A percentile compares a stretch with the other conserved stretches of the same genome.
phyloP scores from a whole-genome alignment of 768 basidiomycete genomes.

The Terana coerulea region DNA sequence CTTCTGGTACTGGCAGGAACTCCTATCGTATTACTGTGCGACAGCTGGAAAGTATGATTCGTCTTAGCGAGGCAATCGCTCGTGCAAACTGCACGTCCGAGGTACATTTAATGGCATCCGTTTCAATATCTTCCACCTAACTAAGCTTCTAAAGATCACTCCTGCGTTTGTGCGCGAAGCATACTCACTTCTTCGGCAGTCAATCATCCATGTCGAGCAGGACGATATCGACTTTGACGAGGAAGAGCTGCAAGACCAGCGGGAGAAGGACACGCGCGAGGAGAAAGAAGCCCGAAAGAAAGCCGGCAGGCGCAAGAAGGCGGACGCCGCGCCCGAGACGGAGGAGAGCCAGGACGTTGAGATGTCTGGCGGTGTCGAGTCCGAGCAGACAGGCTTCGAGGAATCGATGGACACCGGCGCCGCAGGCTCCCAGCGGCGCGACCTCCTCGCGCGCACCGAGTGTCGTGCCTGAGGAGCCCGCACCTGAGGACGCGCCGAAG shows the following conservation, averaged over 20 bases:
- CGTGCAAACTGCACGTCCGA: constrained; percentile 95
- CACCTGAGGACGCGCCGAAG: constrained; percentile 41
- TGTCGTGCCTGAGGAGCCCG: constrained; percentile 11
- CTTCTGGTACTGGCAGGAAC: constrained; percentile 81
- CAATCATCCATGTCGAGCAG: constrained; percentile 99
- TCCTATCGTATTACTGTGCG: constrained; percentile 98
- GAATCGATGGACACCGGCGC: constrained; percentile 26
- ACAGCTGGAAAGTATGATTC: constrained; percentile 98
- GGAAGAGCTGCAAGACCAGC: constrained; percentile 67
- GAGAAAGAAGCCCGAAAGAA: constrained; percentile 21
- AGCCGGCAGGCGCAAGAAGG: constrained; percentile 13
- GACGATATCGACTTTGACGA: constrained; percentile 98
- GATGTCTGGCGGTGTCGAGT: constrained; percentile 56
- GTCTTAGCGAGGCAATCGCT: constrained; percentile 95
- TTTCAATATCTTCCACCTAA: background rate
- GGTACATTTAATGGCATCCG: constrained; percentile 36
- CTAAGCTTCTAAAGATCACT: constrained; percentile 65
- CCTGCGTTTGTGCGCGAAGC: constrained; percentile 96
- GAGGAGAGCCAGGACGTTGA: constrained; percentile 58
- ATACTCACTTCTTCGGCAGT: constrained; percentile 88
- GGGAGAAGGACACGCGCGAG: constrained; percentile 27
- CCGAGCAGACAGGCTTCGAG: constrained; percentile 45
- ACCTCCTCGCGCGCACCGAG: constrained; percentile 22
- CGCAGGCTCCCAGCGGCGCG: constrained; percentile 25
- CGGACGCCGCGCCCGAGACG: background rate